These are phyloP conservation scores for Trifolium fragiferum DNA, from an alignment of 306 rosid genomes.

Conservation along the genomic window DNA sequence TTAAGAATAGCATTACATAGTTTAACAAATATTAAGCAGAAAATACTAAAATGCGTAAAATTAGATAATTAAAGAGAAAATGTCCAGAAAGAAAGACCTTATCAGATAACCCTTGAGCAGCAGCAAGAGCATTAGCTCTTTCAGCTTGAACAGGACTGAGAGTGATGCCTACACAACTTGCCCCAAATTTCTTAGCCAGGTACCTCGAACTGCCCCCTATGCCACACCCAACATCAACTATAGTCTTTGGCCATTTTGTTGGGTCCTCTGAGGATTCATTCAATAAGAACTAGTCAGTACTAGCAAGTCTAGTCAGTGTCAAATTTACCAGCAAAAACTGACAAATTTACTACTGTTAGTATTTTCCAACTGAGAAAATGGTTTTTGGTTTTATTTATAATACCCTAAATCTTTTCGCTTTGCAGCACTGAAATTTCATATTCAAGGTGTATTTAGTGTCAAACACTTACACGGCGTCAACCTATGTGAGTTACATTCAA, in stretches of 20 bases:
- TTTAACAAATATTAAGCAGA: background rate
- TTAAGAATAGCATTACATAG: background rate
- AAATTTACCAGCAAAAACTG: background rate
- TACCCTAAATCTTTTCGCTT: background rate
- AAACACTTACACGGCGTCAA: background rate
- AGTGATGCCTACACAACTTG: conserved; percentile 71
- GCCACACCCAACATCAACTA: conserved; percentile 95
- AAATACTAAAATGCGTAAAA: background rate
- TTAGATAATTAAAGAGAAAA: background rate
- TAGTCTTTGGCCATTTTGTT: conserved; percentile 48
- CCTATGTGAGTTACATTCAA: background rate
- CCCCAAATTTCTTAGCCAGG: conserved; percentile 68
- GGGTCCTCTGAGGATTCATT: conserved; percentile 25
- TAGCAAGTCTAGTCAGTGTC: background rate
- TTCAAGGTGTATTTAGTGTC: background rate
- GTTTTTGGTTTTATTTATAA: background rate
- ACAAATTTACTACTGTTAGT: background rate
- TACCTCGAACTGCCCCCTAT: conserved; percentile 96
- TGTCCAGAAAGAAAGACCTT: conserved; percentile 47
- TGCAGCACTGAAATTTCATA: background rate
- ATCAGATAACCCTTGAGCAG: conserved; percentile 61
- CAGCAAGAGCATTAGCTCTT: conserved; percentile 84
- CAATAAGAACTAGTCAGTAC: background rate
- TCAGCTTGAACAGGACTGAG: conserved; percentile 88
- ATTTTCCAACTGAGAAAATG: background rate